These are phyloP conservation scores for Aureobasidium namibiae DNA, from an alignment of 2,329 filamentous ascomycete species.

Conservation along the genomic window DNA sequence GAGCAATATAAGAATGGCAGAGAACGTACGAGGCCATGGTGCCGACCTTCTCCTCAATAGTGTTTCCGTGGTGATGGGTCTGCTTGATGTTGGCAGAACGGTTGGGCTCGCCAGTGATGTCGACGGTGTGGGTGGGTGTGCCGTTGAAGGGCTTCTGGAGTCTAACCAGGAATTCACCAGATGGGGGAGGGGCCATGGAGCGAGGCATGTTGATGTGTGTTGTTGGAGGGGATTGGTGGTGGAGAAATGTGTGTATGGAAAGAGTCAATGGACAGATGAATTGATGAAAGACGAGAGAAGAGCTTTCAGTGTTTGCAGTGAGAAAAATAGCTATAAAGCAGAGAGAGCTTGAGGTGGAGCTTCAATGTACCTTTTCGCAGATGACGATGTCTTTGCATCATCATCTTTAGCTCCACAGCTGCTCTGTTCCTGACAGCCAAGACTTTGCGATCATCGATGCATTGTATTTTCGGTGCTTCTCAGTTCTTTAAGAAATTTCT, in stretches of 20 bases:
- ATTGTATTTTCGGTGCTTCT: not conserved
- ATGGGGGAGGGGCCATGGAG: constrained; percentile 26
- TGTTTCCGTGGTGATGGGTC: constrained; percentile 25
- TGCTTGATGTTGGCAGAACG: constrained; percentile 29
- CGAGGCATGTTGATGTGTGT: constrained; percentile 10
- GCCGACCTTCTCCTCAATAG: constrained; percentile 31
- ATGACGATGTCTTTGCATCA: constrained; percentile 10
- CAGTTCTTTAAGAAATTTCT: not conserved
- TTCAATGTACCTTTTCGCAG: not conserved
- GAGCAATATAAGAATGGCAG: too few species aligned
- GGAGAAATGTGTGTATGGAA: not conserved
- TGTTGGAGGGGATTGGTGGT: not conserved
- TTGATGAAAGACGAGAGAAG: not conserved
- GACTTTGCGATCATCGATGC: constrained; percentile 2
- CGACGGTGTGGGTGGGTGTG: constrained; percentile 26
- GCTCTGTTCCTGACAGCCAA: constrained; percentile 11
- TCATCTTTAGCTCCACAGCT: not conserved
- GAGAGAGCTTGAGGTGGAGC: not conserved
- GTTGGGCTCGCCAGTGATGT: constrained; percentile 35
- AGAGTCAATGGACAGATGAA: not conserved
- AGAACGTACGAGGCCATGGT: constrained; percentile 26
- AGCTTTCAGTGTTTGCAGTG: not conserved
- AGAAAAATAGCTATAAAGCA: not conserved
- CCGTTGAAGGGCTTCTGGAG: constrained; percentile 29
- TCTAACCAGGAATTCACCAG: constrained; percentile 27